These are phyloP conservation scores for Kalanchoe fedtschenkoi DNA, from an alignment of 164 flowering plant genomes.

Conservation along the genomic window DNA sequence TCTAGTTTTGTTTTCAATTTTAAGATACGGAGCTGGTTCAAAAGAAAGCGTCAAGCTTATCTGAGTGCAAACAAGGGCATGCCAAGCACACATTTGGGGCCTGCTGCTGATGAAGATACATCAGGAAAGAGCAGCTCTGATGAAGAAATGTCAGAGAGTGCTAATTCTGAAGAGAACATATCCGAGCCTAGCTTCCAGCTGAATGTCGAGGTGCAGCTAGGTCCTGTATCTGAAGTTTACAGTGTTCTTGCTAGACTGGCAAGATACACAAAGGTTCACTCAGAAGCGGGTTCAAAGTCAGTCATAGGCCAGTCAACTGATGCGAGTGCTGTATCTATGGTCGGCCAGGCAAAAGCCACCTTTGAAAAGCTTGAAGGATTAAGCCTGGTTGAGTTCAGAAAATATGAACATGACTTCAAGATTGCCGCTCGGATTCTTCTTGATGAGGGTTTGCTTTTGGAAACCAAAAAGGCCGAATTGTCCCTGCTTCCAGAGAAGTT, in stretches of 20 bases:
- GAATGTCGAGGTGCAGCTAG: neutral
- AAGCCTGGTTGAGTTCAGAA: neutral
- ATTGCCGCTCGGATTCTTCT: neutral
- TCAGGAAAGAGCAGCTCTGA: neutral
- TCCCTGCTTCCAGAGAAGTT: neutral
- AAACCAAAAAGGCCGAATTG: neutral
- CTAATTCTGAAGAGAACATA: neutral
- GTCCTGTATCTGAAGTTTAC: neutral
- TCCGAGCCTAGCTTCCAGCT: neutral
- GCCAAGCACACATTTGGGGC: neutral
- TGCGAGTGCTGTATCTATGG: neutral
- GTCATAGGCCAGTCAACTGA: neutral
- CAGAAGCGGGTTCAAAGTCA: neutral
- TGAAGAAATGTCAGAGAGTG: neutral
- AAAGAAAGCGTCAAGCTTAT: neutral
- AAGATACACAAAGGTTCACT: neutral
- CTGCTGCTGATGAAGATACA: neutral
- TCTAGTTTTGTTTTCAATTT: neutral
- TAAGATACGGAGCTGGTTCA: conserved; percentile 1
- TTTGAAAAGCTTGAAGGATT: conserved; percentile 1
- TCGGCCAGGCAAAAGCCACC: neutral
- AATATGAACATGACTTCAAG: neutral
- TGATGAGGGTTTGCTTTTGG: neutral
- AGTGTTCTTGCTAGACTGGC: neutral
- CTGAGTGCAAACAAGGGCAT: neutral